Evolutionary conservation across 345 rosid species (phyloP), one percentile per base, ranked within the genome.

Genomic region (Fremontodendron californicum): DNA sequence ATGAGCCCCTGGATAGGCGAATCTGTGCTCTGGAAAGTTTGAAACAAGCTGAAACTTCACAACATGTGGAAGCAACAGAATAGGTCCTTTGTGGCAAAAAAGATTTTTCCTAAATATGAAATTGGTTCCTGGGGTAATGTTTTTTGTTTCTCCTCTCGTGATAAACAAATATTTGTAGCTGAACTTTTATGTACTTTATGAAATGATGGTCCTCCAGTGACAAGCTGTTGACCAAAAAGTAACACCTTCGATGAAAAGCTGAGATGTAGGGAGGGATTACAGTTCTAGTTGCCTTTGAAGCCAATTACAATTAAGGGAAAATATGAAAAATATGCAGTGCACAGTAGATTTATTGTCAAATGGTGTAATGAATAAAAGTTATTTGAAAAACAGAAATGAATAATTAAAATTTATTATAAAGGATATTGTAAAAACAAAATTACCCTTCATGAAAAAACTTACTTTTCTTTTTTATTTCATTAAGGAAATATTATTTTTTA

Each of bases 11-110:
- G 64, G 97, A 94, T 77, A 84, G 85, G 77, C 87, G 97, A 80
- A 89, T 94, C 80, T 88, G 89, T 39, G 65, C 82, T 25, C 84
- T 94, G 85, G 98, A 94, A 85, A 91, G 85, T 79, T 74, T 90
- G 88, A 94, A 90, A 82, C 92, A 82, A 85, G 81, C 81, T 74
- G 97, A 94, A 81, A 87, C 81, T 74, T 78, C 95, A 13, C 90
- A 84, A 52, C 87, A 88, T 6, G 85, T 74, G 27, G 91, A 90
- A 62, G 86, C 86, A 29, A 76, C 87, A 23, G 96, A 94, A 76
- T 93, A 93, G 88, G 48, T 64, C 66, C 6, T 21, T 51, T 51
- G 78, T 48, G 58, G 66, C 51, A 5, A 72, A 61, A 61, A 19
- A 40, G 16, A 3, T 54, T 25, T 55, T 37, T 54, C 76, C 66